Conservation (phyloP, 2,329 filamentous ascomycete genomes). For the Lachnellula occidentalis region DNA sequence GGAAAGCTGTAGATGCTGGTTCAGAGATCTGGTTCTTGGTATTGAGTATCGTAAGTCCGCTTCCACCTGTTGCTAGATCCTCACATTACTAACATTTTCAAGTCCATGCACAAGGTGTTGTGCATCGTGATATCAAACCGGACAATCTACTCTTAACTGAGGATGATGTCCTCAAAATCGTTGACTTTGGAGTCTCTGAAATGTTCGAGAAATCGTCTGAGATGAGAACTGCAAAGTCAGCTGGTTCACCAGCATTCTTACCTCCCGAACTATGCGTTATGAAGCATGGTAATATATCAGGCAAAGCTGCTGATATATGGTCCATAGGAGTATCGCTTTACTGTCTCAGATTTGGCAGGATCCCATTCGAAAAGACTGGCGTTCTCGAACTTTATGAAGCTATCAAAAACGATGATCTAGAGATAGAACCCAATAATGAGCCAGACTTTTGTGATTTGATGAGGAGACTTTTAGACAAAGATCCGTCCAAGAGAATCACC, state of each 20-base stretch:
- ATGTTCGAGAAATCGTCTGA: slow-evolving; percentile 88
- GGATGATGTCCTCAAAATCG: slow-evolving; percentile 92
- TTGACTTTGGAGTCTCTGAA: slow-evolving; percentile 98
- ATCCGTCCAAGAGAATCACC: slow-evolving; percentile 74
- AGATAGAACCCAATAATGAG: slow-evolving; percentile 58
- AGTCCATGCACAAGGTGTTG: slow-evolving; percentile 91
- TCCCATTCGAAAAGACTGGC: slow-evolving; percentile 76
- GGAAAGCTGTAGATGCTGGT: slow-evolving; percentile 83
- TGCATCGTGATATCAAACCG: slow-evolving; percentile 96
- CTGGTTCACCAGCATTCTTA: slow-evolving; percentile 90
- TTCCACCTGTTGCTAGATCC: neutral
- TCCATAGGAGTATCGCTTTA: slow-evolving; percentile 96
- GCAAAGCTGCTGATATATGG: slow-evolving; percentile 91
- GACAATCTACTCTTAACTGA: slow-evolving; percentile 89
- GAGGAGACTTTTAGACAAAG: slow-evolving; percentile 69
- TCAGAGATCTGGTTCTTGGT: slow-evolving; percentile 87
- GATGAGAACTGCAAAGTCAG: slow-evolving; percentile 90
- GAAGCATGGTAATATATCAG: slow-evolving; percentile 81
- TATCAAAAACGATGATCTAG: slow-evolving; percentile 66
- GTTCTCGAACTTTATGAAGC: slow-evolving; percentile 86
- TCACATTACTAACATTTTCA: slow-evolving; percentile 14
- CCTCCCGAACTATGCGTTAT: slow-evolving; percentile 87
- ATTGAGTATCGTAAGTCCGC: slow-evolving; percentile 76
- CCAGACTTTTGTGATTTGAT: slow-evolving; percentile 72
- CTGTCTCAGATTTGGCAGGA: slow-evolving; percentile 80